Base-by-base conservation (phyloP, 805 yeast species). In the Pachysolen tannophilus region DNA sequence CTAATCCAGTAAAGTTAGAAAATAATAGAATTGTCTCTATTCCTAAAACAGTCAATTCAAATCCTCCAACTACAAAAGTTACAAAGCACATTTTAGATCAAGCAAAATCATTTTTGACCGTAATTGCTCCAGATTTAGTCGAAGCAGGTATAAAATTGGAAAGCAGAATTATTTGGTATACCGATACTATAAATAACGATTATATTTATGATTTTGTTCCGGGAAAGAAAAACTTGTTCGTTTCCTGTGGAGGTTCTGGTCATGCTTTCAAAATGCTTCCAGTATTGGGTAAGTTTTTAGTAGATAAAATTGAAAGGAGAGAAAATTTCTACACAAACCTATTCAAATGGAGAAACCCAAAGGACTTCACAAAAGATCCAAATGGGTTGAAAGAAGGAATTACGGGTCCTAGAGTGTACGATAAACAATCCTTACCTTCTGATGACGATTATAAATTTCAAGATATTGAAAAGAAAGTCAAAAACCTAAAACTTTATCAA, bases 231-330 rank as follows among this genome's bases (percentile, higher is more conserved):
- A 48, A 48, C 4, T 35, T 56, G 8, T 45, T 55, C 42, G 60
- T 56, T 18, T 55, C 58, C 1, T 43, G 50, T 44, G 61, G 63
- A 28, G 63, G 60, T 11, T 56, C 61, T 2, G 61, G 60, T 3
- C 63, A 58, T 45, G 61, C 55, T 0, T 58, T 58, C 44, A 56
- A 58, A 40, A 46, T 56, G 50, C 40, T 56, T 8, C 61, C 62
- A 5, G 59, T 55, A 6, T 35, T 56, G 21, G 61, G 60, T 1
- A 47, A 44, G 28, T 52, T 48, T 29, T 34, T 55, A 26, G 60
- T 56, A 8, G 53, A 56, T 38, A 50, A 51, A 25, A 31, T 65
- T 14, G 61, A 63, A 38, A 55, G 52, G 8, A 39, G 42, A 29
- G 55, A 42, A 25, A 54, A 52, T 32, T 46, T 50, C 24, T 55